Base-by-base conservation (phyloP, 495 filamentous ascomycete genomes). In the Geoglossum glabrum region DNA sequence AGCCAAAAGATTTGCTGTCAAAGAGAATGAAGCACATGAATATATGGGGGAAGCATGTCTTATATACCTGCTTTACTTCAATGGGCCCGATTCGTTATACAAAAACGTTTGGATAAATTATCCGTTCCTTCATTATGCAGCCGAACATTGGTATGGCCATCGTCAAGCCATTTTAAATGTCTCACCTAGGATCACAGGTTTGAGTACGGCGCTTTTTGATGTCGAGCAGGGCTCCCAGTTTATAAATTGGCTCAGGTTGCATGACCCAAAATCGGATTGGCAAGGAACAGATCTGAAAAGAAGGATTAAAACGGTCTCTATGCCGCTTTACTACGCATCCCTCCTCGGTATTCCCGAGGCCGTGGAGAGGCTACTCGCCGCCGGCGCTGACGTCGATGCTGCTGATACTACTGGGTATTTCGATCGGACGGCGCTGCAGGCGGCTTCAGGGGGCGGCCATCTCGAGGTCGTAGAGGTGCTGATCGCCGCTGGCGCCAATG, bases 381-480 rank as follows among this genome's bases (percentile, higher is more conserved):
- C 10, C 13, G 52, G 57, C 33, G 57, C 57, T 9, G 30, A 59
- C 23, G 25, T 27, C 52, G 59, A 59, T 56, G 54, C 45, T 38
- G 51, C 61, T 15, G 40, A 58, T 65, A 19, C 60, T 64, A 28
- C 38, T 49, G 33, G 61, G 52, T 31, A 60, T 60, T 4, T 56
- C 28, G 25, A 11, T n/a, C n/a, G n/a, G n/a, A n/a, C n/a, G n/a
- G n/a, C n/a, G n/a, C n/a, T n/a, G n/a, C n/a, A n/a, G n/a, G n/a
- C n/a, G n/a, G n/a, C n/a, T n/a, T n/a, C n/a, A n/a, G n/a, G n/a
- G n/a, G n/a, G n/a, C n/a, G n/a, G n/a, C n/a, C n/a, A n/a, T n/a
- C n/a, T n/a, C n/a, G n/a, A n/a, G n/a, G n/a, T n/a, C n/a, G n/a
- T n/a, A n/a, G n/a, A n/a, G n/a, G n/a, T n/a, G n/a, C n/a, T n/a